A percentile compares a stretch with the other conserved stretches of the same genome.
Conservation (phyloP, 208 protist species). For the Ichthyophonus hoferi region DNA sequence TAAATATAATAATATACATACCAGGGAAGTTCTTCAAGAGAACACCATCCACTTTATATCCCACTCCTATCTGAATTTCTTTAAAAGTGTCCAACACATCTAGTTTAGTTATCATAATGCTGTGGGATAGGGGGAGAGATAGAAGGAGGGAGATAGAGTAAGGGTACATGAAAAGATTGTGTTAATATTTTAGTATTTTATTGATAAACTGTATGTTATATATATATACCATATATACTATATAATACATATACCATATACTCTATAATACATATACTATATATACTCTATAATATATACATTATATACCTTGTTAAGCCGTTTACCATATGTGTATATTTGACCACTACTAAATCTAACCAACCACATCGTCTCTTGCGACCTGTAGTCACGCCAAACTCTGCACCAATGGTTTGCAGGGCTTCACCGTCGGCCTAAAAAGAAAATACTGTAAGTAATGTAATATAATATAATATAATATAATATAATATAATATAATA, state of each 20-base stretch:
- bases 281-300: too few relatives aligned
- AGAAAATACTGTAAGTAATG: too few relatives aligned
- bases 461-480: too few relatives aligned
- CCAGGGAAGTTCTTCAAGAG: background rate
- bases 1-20: too few relatives aligned
- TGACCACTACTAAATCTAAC: constrained; percentile 53
- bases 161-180: too few relatives aligned
- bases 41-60: constrained; percentile 44
- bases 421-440: constrained; percentile 34
- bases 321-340: constrained; percentile 51
- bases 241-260: too few relatives aligned
- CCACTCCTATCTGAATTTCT: constrained; percentile 50
- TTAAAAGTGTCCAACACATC: constrained; percentile 54
- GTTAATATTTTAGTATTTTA: background rate
- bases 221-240: too few relatives aligned
- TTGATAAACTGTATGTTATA: background rate
- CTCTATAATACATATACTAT: too few relatives aligned
- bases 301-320: background rate
- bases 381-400: constrained; percentile 64
- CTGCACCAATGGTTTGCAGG: constrained; percentile 51
- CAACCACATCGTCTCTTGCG: constrained; percentile 55
- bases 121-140: too few relatives aligned
- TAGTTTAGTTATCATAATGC: constrained; percentile 55
- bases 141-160: too few relatives aligned
- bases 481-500: too few relatives aligned